Percentiles rank a stretch among this genome's conserved stretches.
phyloP scores from a whole-genome alignment of 108 stramenopile species.

The Nannochloropsis gaditana region DNA sequence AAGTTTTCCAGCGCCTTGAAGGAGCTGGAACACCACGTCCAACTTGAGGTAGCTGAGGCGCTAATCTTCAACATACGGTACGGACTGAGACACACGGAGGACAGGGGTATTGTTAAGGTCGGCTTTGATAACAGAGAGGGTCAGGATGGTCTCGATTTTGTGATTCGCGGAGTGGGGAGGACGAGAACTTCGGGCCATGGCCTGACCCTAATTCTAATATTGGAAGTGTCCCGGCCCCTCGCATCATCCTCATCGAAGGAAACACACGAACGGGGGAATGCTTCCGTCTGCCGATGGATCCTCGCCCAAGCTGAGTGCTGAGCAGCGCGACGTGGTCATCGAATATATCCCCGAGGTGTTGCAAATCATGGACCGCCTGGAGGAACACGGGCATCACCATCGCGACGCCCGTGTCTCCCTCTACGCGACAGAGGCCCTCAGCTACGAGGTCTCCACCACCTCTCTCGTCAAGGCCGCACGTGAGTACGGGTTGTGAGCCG shows the following conservation, averaged over 20 bases:
- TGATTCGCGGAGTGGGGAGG: too few species aligned
- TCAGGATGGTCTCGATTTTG: too few species aligned
- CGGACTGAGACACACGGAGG: background rate
- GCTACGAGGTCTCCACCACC: background rate
- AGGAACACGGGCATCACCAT: conserved; percentile 2
- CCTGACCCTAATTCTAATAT: too few species aligned
- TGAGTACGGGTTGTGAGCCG: background rate
- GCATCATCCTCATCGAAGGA: background rate
- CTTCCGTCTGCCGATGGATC: conserved; percentile 11
- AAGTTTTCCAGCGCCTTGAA: background rate
- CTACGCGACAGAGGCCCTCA: conserved; percentile 4
- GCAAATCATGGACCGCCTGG: background rate
- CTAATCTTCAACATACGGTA: conserved; percentile 18
- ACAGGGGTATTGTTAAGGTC: too few species aligned
- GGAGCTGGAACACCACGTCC: background rate
- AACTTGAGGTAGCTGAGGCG: conserved; percentile 7
- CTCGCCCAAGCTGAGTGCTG: background rate
- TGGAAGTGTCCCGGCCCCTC: too few species aligned
- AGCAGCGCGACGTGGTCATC: background rate
- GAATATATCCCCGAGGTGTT: conserved; percentile 12
- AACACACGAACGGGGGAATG: background rate
- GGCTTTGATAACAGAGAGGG: too few species aligned
- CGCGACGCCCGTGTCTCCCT: background rate
- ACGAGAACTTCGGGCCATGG: too few species aligned
- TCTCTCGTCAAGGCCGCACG: background rate